Percentiles rank a stretch among this genome's conserved stretches.
Evolutionary conservation across 108 stramenopile genomes (phyloP).

Genomic region (Asterionellopsis glacialis): DNA sequence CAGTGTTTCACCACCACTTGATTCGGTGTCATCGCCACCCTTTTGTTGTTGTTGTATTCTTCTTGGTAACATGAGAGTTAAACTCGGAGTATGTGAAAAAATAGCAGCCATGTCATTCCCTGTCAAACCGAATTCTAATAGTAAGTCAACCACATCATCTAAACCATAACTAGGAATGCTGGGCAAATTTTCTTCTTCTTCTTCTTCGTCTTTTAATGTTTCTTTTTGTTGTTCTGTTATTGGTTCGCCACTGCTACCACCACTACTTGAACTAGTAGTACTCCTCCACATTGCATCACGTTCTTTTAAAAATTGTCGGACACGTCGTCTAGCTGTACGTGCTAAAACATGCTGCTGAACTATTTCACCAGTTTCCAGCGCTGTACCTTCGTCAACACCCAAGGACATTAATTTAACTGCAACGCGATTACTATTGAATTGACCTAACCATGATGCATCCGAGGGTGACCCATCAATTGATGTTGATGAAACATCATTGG

Average conservation of each 20-base stretch:
- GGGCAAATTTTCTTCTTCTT: background rate
- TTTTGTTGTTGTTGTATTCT: constrained; percentile 3
- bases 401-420: constrained; percentile 35
- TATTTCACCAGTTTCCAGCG: constrained; percentile 42
- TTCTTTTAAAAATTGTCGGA: constrained; percentile 60
- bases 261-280: background rate
- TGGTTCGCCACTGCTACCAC: background rate
- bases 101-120: constrained; percentile 58
- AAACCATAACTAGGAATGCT: constrained; percentile 29
- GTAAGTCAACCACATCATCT: constrained; percentile 37
- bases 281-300: constrained; percentile 49
- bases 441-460: constrained; percentile 40
- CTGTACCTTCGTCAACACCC: constrained; percentile 35
- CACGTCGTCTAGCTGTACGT: constrained; percentile 48
- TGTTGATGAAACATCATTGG: no score
- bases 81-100: constrained; percentile 62
- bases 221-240: background rate
- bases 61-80: constrained; percentile 61
- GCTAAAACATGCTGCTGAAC: constrained; percentile 54
- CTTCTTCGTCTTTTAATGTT: background rate
- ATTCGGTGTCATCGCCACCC: background rate
- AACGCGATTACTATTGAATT: constrained; percentile 52
- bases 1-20: constrained; percentile 33
- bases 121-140: constrained; percentile 59
- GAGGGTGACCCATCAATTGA: background rate